Evolutionary conservation across 2,329 filamentous ascomycete species (phyloP).

Genomic region (Nothophoma quercina): DNA sequence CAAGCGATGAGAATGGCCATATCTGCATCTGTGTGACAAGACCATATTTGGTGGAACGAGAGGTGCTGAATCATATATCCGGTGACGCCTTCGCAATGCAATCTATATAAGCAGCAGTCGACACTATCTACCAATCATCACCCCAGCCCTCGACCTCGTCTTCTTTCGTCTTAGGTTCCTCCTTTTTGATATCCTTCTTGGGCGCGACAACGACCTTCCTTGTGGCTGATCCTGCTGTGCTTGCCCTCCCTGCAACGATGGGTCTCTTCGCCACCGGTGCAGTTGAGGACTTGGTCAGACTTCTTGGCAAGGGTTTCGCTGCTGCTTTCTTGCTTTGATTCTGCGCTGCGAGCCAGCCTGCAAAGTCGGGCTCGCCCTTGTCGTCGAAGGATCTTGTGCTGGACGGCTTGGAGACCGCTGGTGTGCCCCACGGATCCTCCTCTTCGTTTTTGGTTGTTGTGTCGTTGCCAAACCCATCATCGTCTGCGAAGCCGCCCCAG

Average conservation of each 20-base stretch:
- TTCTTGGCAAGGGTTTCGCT: slow-evolving; percentile 81
- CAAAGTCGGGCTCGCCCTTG: slow-evolving; percentile 90
- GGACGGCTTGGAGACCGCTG: slow-evolving; percentile 47
- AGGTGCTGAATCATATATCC: no score
- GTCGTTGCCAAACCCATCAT: slow-evolving; percentile 44
- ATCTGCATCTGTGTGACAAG: no score
- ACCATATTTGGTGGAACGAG: no score
- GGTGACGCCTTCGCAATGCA: slow-evolving; percentile 32
- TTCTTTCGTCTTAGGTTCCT: slow-evolving; percentile 50
- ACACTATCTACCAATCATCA: slow-evolving; percentile 45
- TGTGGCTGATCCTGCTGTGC: slow-evolving; percentile 39
- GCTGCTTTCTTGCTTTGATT: slow-evolving; percentile 71
- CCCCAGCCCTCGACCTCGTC: slow-evolving; percentile 52
- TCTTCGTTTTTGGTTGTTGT: slow-evolving; percentile 56
- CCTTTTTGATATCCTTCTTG: slow-evolving; percentile 43
- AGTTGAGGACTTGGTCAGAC: slow-evolving; percentile 68
- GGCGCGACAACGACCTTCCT: slow-evolving; percentile 39
- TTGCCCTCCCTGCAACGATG: slow-evolving; percentile 39
- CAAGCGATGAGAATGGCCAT: no score
- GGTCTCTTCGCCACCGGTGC: slow-evolving; percentile 44
- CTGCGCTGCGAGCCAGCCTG: slow-evolving; percentile 91
- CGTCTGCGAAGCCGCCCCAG: slow-evolving; percentile 75
- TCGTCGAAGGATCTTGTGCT: slow-evolving; percentile 73
- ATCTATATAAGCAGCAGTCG: not conserved
- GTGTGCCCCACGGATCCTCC: slow-evolving; percentile 60